These are phyloP conservation scores for Globisporangium recalcitrans DNA, from an alignment of 352 stramenopile species.

Conservation along the genomic window DNA sequence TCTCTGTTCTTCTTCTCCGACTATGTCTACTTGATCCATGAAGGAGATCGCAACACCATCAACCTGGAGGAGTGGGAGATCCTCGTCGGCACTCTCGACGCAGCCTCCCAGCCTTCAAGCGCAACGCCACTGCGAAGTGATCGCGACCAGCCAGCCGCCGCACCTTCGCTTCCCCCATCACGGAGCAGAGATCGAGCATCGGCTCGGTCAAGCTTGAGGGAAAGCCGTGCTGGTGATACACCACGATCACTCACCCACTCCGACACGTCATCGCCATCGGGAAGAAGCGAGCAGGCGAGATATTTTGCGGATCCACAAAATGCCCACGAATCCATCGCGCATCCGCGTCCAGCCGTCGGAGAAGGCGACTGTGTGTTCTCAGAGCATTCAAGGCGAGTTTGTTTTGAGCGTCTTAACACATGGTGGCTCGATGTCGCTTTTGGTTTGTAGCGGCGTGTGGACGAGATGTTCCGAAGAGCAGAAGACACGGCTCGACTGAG, in stretches of 20 bases:
- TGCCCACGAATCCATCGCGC: neutral
- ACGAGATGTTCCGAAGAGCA: slow-evolving; percentile 39
- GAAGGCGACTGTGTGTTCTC: slow-evolving; percentile 28
- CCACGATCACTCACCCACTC: slow-evolving; percentile 2
- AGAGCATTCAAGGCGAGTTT: neutral
- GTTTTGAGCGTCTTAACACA: neutral
- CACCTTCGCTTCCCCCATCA: neutral
- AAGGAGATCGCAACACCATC: slow-evolving; percentile 48
- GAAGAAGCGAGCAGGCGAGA: neutral
- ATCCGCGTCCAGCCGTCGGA: neutral
- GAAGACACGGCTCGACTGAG: slow-evolving; percentile 25
- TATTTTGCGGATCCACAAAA: neutral
- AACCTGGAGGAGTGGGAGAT: slow-evolving; percentile 64
- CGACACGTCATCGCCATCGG: slow-evolving; percentile 1
- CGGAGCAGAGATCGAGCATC: neutral
- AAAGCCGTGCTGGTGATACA: slow-evolving; percentile 1
- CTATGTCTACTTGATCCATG: slow-evolving; percentile 71
- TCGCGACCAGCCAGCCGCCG: neutral
- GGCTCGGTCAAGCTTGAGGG: neutral
- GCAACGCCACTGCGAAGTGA: neutral
- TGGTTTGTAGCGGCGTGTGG: slow-evolving; percentile 32
- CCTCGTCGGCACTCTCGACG: slow-evolving; percentile 56
- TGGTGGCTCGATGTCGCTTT: neutral
- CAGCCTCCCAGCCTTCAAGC: slow-evolving; percentile 36
- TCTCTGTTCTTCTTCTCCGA: too few species aligned